Evolutionary conservation across 352 stramenopile genomes (phyloP).

Genomic region (Phytophthora hybrid): DNA sequence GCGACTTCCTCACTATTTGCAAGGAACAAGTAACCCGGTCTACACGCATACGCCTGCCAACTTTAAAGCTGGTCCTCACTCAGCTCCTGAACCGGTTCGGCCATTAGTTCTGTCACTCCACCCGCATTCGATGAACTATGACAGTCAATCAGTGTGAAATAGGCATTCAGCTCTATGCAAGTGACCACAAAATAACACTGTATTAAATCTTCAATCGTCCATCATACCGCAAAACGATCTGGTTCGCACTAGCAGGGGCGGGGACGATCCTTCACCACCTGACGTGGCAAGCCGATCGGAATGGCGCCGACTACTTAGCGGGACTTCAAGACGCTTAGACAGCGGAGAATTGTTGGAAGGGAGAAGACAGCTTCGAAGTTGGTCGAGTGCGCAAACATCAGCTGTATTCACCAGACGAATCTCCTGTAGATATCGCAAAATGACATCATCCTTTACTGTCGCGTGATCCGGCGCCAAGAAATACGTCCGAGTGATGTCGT

Average conservation of each 20-base stretch:
- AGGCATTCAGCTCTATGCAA: not conserved
- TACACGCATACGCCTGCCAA: slow-evolving; percentile 32
- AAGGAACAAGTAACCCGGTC: slow-evolving; percentile 54
- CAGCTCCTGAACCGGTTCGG: not conserved
- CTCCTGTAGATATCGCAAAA: slow-evolving; percentile 57
- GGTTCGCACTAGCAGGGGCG: slow-evolving; percentile 1
- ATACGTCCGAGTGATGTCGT: slow-evolving; percentile 60
- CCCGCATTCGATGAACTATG: not conserved
- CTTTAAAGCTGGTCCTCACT: not conserved
- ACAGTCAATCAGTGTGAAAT: slow-evolving; percentile 4
- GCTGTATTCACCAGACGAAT: slow-evolving; percentile 31
- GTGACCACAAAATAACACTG: not conserved
- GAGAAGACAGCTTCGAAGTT: slow-evolving; percentile 63
- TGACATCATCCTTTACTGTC: slow-evolving; percentile 59
- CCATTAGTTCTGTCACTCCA: slow-evolving; percentile 19
- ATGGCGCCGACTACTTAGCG: slow-evolving; percentile 25
- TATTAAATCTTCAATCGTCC: slow-evolving; percentile 9
- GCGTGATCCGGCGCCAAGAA: slow-evolving; percentile 56
- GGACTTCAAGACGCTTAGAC: slow-evolving; percentile 55
- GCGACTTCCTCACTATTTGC: slow-evolving; percentile 58
- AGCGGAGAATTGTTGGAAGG: slow-evolving; percentile 61
- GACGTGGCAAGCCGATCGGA: slow-evolving; percentile 30
- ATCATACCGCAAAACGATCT: slow-evolving; percentile 59
- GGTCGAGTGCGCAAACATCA: slow-evolving; percentile 51
- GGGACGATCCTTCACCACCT: not conserved